Conservation (phyloP, 73 alveolate genomes). For the Symbiodinium pilosum region DNA sequence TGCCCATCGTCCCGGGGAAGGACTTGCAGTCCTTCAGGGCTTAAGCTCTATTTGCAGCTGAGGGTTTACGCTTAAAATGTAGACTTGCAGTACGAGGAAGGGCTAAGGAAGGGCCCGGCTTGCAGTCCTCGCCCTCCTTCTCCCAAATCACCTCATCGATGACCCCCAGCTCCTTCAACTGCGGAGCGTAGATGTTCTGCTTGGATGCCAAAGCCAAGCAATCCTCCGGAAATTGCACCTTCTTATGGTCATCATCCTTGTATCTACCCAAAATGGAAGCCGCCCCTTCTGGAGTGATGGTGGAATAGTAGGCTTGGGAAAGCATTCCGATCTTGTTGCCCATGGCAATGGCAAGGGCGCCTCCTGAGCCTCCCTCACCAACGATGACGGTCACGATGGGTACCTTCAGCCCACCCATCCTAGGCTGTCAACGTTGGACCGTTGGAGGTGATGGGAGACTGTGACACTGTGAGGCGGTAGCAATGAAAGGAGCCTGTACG, state of each 20-base stretch:
- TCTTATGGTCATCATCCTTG: conserved; percentile 17
- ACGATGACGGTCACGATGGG: conserved; percentile 36
- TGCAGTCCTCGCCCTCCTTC: conserved; percentile 33
- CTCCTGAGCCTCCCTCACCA: conserved; percentile 55
- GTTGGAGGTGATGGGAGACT: background rate
- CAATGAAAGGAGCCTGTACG: too few relatives aligned
- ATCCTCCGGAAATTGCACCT: conserved; percentile 39
- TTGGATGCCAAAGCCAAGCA: background rate
- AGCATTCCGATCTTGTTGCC: conserved; percentile 52
- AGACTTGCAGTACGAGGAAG: background rate
- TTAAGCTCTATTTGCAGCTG: background rate
- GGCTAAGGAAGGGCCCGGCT: background rate
- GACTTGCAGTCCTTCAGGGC: background rate
- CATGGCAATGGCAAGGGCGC: conserved; percentile 26
- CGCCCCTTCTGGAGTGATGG: conserved; percentile 37
- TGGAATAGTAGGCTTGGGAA: background rate
- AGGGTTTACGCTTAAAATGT: background rate
- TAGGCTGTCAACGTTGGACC: background rate
- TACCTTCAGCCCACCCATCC: conserved; percentile 5
- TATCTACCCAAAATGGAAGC: conserved; percentile 24
- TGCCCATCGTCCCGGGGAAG: conserved; percentile 20
- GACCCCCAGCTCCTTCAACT: conserved; percentile 48
- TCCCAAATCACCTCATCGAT: conserved; percentile 41
- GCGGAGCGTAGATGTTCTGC: conserved; percentile 45
- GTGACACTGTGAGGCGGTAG: background rate